phyloP scores from a whole-genome alignment of 2,329 filamentous ascomycete species.

The Pleurostoma richardsiae region DNA sequence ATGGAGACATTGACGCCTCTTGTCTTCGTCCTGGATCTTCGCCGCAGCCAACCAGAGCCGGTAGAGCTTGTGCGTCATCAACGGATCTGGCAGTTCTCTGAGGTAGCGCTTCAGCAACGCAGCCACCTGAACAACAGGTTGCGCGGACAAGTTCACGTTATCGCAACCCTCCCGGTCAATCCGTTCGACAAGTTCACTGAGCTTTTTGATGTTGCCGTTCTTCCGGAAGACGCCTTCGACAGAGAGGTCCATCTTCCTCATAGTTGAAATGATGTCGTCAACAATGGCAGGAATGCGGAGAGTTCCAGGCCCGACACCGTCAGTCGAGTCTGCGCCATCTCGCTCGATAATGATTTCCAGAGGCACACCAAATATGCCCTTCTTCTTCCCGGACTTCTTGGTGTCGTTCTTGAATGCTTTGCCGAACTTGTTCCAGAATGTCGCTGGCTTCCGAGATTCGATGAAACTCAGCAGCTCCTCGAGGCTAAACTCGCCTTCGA shows the following conservation, averaged over 20 bases:
- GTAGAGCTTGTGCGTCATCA: constrained; percentile 94
- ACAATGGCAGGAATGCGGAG: constrained; percentile 88
- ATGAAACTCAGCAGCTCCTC: constrained; percentile 91
- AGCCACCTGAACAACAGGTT: constrained; percentile 89
- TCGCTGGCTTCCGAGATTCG: constrained; percentile 81
- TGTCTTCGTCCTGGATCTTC: constrained; percentile 77
- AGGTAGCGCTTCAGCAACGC: constrained; percentile 94
- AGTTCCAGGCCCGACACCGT: constrained; percentile 88
- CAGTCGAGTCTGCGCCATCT: constrained; percentile 94
- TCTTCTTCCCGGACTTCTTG: constrained; percentile 75
- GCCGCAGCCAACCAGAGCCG: constrained; percentile 84
- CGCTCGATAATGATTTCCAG: constrained; percentile 86
- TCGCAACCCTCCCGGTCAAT: constrained; percentile 86
- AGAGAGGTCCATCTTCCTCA: constrained; percentile 98
- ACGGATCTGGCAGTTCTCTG: constrained; percentile 86
- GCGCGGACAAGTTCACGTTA: constrained; percentile 77
- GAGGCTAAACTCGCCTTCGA: constrained; percentile 86
- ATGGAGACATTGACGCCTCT: constrained; percentile 80
- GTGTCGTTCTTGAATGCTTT: constrained; percentile 91
- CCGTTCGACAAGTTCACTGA: constrained; percentile 78
- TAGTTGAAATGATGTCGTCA: constrained; percentile 89
- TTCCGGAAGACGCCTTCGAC: constrained; percentile 98
- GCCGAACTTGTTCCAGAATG: constrained; percentile 97
- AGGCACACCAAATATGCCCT: constrained; percentile 87
- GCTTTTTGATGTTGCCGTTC: constrained; percentile 95